phyloP scores from a whole-genome alignment of 225 moss, liverwort and hornwort species.

The Bryum argenteum region DNA sequence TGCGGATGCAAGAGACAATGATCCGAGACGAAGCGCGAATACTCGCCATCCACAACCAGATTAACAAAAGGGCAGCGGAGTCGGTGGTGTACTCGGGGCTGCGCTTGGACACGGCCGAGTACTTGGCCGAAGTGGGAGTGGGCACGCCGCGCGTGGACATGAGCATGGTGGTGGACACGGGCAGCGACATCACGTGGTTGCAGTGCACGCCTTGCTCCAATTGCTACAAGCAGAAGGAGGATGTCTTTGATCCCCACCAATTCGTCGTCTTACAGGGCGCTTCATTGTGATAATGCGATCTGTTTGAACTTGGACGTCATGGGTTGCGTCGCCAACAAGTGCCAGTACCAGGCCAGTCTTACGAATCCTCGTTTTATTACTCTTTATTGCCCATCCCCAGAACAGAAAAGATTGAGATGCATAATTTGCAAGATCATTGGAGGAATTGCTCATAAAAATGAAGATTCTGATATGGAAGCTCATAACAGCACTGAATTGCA shows the following conservation, averaged over 20 bases:
- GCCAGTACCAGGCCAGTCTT: constrained; percentile 41
- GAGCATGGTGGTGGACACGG: constrained; percentile 45
- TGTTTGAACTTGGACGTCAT: constrained; percentile 46
- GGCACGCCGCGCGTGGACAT: constrained; percentile 37
- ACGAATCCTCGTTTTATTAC: too few relatives aligned
- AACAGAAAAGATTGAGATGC: too few relatives aligned
- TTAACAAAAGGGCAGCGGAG: constrained; percentile 5
- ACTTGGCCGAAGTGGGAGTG: constrained; percentile 41
- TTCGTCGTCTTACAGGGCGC: constrained; percentile 39
- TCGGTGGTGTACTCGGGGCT: constrained; percentile 41
- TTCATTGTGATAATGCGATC: constrained; percentile 31
- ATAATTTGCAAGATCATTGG: too few relatives aligned
- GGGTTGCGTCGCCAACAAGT: constrained; percentile 39
- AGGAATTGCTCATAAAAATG: too few relatives aligned
- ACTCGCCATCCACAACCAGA: constrained; percentile 27
- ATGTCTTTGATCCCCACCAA: constrained; percentile 39
- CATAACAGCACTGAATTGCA: too few relatives aligned
- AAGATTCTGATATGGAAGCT: too few relatives aligned
- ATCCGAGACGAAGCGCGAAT: constrained; percentile 40
- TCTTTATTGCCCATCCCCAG: too few relatives aligned
- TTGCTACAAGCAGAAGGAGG: constrained; percentile 44
- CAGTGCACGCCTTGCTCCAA: constrained; percentile 48
- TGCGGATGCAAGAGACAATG: constrained; percentile 31
- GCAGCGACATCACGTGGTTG: constrained; percentile 58
- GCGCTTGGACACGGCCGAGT: constrained; percentile 40